Evolutionary conservation across 148 eudicot genomes (phyloP).

Genomic region (Arbutus unedo): DNA sequence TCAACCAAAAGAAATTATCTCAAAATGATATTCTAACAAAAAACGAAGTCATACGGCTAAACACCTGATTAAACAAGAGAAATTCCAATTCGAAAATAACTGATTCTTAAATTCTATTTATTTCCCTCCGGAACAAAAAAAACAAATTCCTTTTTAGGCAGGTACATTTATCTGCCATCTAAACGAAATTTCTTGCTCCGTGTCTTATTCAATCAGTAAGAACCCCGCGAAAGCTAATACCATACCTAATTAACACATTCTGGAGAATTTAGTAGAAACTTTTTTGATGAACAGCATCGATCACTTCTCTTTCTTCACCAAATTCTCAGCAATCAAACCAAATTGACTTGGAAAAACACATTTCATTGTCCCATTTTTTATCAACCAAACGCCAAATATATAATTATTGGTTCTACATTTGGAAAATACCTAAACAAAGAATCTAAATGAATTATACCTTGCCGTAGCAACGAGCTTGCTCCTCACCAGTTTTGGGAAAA

Average conservation of each 20-base stretch:
- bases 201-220: not conserved
- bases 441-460: not conserved
- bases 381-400: not conserved
- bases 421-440: not conserved
- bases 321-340: not conserved
- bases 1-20: not conserved
- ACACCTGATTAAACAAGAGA: not conserved
- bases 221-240: not conserved
- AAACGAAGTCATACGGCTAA: not conserved
- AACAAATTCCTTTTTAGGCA: not conserved
- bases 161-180: not conserved
- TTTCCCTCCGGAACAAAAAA: not conserved
- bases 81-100: not conserved
- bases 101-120: not conserved
- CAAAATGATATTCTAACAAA: not conserved
- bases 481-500: too few relatives aligned
- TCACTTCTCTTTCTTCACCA: not conserved
- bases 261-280: not conserved
- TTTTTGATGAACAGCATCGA: not conserved
- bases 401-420: not conserved
- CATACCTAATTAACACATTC: not conserved
- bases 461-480: too few relatives aligned
- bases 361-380: not conserved
- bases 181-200: not conserved
- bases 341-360: not conserved